Conservation (phyloP, 2,329 filamentous ascomycete genomes). For the Lasiodiplodia sp. region DNA sequence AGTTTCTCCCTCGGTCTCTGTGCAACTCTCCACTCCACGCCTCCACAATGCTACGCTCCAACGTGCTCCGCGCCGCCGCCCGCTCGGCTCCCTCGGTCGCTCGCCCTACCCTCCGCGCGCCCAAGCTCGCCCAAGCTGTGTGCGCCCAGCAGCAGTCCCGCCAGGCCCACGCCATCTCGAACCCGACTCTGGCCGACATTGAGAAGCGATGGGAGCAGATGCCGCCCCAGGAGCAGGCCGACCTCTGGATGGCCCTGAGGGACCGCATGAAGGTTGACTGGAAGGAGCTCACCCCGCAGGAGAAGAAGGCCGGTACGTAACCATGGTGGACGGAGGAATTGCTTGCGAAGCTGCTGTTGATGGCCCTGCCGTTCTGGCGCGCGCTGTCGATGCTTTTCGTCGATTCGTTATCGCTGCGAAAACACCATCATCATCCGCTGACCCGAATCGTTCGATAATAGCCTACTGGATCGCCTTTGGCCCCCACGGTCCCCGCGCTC, state of each 20-base stretch:
- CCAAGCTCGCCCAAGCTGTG: constrained; percentile 31
- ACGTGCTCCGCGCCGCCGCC: constrained; percentile 46
- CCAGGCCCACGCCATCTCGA: constrained; percentile 92
- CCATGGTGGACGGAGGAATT: constrained; percentile 23
- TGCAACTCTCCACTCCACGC: constrained; percentile 47
- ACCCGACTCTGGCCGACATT: constrained; percentile 96
- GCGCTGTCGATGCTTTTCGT: background rate
- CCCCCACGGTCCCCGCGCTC: constrained; percentile 89
- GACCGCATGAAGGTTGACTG: constrained; percentile 99
- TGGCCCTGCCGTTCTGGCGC: background rate
- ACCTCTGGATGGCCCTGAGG: constrained; percentile 97
- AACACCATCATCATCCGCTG: constrained; percentile 20
- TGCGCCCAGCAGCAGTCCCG: constrained; percentile 57
- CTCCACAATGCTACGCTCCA: constrained; percentile 49
- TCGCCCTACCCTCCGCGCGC: constrained; percentile 41
- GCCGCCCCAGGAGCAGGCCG: constrained; percentile 98
- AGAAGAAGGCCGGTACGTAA: constrained; percentile 98
- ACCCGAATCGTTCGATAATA: constrained; percentile 61
- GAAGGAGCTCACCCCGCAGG: constrained; percentile 91
- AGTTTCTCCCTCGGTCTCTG: constrained; percentile 35
- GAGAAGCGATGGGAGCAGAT: constrained; percentile 99
- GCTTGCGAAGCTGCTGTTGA: background rate
- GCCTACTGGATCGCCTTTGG: constrained; percentile 99
- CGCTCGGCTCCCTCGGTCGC: constrained; percentile 40
- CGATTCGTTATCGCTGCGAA: background rate